Base-by-base conservation (phyloP, 306 rosid species). In the Canavalia gladiata region DNA sequence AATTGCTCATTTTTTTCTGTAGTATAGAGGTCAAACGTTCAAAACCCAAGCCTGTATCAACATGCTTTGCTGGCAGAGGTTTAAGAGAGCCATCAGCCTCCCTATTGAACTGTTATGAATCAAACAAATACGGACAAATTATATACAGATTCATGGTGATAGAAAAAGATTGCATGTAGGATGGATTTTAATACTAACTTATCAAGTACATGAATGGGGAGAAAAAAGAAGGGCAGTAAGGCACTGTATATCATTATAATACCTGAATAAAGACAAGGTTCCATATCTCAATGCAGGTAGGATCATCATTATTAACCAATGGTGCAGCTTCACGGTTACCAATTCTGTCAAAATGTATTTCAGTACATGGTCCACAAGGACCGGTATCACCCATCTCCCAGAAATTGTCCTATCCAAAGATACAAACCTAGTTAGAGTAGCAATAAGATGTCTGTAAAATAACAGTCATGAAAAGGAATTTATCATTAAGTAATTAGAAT, bases 331-430 rank as follows among this genome's bases (percentile, higher is more conserved):
- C 97, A n/a, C 99, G 97, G 72, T 88, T 89, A 62, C 99, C 99
- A 65, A 95, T 79, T 86, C 98, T 89, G 77, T 95, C 99, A 83
- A 87, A 95, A 89, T 95, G 99, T 43, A 95, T 93, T 83, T 95
- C 99, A 42, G 97, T 93, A 86, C 99, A 95, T 74, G 99, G 99
- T 79, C 99, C 99, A 49, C 99, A 93, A 57, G 99, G 99, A 86
- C 98, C 99, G 33, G 97, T 93, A 60, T 95, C 98, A 34, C 99
- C 99, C 99, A 95, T 95, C 92, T 95, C 99, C 99, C 99, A 95
- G 77, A 95, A 95, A 86, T 95, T 95, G 88, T 95, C 98, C 99
- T 93, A 79, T 66, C 31, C 81, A 84, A 59, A 78, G 37, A 85
- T 47, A 76, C 34, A 72, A 75, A 78, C 30, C 74, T 37, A 78